Evolutionary conservation across 2,329 filamentous ascomycete species (phyloP).

Genomic region (Thelonectria discophora): DNA sequence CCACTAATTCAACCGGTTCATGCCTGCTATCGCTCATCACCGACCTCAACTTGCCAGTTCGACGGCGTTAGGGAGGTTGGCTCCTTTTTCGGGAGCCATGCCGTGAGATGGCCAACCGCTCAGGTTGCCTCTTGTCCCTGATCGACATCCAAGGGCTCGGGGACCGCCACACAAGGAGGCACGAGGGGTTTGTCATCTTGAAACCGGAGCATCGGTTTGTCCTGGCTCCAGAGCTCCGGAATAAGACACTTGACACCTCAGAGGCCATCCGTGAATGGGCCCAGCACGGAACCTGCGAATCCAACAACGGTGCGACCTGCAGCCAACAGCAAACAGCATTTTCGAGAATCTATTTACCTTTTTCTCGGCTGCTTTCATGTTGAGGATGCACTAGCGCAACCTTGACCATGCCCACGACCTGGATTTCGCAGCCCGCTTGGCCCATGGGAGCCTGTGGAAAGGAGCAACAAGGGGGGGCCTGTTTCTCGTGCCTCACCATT

Average conservation of each 20-base stretch:
- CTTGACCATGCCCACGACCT: not conserved
- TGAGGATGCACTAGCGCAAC: not conserved
- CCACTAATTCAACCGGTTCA: slow-evolving; percentile 28
- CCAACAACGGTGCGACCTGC: not conserved
- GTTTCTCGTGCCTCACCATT: slow-evolving; percentile 17
- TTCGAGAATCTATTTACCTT: not conserved
- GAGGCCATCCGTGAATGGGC: not conserved
- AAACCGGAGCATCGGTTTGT: slow-evolving; percentile 21
- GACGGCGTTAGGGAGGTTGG: not conserved
- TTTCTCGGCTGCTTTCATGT: slow-evolving; percentile 1
- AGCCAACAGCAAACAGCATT: not conserved
- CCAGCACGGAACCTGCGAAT: not conserved
- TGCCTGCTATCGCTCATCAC: slow-evolving; percentile 21
- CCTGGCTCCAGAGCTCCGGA: slow-evolving; percentile 6
- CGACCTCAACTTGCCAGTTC: slow-evolving; percentile 2
- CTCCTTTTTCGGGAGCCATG: slow-evolving; percentile 7
- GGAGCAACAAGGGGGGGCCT: slow-evolving; percentile 6
- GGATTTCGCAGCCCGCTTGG: not conserved
- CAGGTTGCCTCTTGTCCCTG: slow-evolving; percentile 13
- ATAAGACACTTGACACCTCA: not conserved
- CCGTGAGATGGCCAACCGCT: not conserved
- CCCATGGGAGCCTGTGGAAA: slow-evolving; percentile 5
- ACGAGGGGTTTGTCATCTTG: slow-evolving; percentile 6
- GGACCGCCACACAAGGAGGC: not conserved
- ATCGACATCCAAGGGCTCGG: slow-evolving; percentile 1